phyloP scores from a whole-genome alignment of 73 alveolate species.

The Symbiodinium pilosum region DNA sequence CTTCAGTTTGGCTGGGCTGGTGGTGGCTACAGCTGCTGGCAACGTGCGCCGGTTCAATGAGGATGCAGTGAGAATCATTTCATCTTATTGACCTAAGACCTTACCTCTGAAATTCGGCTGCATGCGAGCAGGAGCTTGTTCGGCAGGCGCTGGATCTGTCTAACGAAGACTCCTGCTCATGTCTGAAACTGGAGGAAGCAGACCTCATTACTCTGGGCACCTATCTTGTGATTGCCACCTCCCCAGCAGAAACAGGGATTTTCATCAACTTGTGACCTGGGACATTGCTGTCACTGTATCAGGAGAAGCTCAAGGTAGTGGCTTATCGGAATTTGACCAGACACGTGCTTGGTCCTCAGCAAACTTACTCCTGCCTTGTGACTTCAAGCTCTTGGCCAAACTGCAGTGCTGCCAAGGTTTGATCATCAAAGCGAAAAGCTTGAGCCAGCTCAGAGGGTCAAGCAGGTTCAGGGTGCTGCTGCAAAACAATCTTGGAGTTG shows the following conservation, averaged over 20 bases:
- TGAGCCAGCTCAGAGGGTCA: not conserved
- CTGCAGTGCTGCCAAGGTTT: not conserved
- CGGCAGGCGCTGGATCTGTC: not conserved
- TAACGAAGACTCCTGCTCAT: no score
- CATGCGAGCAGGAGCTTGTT: slow-evolving; percentile 37
- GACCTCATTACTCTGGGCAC: slow-evolving; percentile 38
- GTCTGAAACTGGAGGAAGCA: not conserved
- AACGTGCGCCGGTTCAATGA: slow-evolving; percentile 54
- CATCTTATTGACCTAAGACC: not conserved
- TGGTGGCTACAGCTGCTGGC: slow-evolving; percentile 67
- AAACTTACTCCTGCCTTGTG: no score
- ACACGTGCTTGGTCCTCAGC: slow-evolving; percentile 13
- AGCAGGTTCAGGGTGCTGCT: not conserved
- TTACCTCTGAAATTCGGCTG: no score
- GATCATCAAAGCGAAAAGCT: not conserved
- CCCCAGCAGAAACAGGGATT: not conserved
- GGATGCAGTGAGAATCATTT: not conserved
- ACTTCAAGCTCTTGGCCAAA: not conserved
- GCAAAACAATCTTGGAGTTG: not conserved
- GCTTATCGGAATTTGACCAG: slow-evolving; percentile 55
- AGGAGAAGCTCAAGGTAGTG: slow-evolving; percentile 89
- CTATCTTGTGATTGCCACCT: slow-evolving; percentile 30
- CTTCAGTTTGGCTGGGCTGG: slow-evolving; percentile 62
- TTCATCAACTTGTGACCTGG: no score
- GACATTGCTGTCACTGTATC: no score